Conservation (phyloP, 345 rosid genomes). For the Gossypium australe region DNA sequence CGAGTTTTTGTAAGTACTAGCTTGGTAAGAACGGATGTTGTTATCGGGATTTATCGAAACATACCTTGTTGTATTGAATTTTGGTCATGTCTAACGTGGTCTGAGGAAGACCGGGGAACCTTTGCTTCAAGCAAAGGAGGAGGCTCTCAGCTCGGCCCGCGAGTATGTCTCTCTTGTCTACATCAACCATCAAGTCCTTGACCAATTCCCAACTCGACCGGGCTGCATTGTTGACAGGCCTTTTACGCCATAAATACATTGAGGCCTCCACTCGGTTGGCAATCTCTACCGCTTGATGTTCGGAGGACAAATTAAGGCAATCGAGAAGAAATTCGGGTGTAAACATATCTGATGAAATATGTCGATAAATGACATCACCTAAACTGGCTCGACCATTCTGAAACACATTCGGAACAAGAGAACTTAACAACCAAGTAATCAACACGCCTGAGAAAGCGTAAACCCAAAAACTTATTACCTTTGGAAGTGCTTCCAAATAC, state of each 20-base stretch:
- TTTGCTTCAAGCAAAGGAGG: constrained; percentile 77
- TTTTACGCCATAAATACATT: constrained; percentile 66
- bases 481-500: constrained; percentile 81
- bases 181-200: constrained; percentile 82
- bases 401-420: constrained; percentile 15
- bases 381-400: constrained; percentile 85
- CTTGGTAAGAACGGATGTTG: not conserved
- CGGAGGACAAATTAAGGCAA: constrained; percentile 86
- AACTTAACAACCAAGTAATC: not conserved
- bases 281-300: constrained; percentile 89
- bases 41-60: not conserved
- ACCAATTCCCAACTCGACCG: constrained; percentile 63
- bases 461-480: constrained; percentile 33
- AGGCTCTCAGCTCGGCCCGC: constrained; percentile 92
- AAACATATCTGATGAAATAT: constrained; percentile 74
- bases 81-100: constrained; percentile 93
- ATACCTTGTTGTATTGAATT: constrained; percentile 86
- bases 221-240: constrained; percentile 34
- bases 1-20: not conserved
- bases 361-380: constrained; percentile 79
- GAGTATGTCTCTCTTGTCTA: constrained; percentile 74
- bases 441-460: not conserved
- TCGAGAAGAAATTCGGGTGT: constrained; percentile 81
- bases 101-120: constrained; percentile 91
- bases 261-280: constrained; percentile 87